Evolutionary conservation across 2,329 filamentous ascomycete species (phyloP).

Genomic region (Fonsecaea erecta): DNA sequence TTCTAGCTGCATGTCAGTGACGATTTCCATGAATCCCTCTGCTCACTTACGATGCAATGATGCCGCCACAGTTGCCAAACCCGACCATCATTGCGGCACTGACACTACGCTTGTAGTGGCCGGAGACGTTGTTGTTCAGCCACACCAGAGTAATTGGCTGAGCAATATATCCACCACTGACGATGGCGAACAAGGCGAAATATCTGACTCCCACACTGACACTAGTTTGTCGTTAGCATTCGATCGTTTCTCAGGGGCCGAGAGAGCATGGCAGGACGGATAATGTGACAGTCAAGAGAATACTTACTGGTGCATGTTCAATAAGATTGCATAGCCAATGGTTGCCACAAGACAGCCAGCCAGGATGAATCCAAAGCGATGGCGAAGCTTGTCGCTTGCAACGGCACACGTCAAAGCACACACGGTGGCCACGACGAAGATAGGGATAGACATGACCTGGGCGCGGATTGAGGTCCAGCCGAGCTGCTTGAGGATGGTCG

Average conservation of each 20-base stretch:
- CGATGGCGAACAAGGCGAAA: conserved; percentile 39
- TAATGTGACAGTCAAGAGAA: neutral
- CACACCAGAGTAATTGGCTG: conserved; percentile 40
- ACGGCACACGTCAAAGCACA: conserved; percentile 41
- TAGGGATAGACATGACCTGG: conserved; percentile 46
- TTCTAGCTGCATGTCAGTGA: conserved; percentile 30
- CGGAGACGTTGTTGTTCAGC: conserved; percentile 42
- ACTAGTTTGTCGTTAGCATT: neutral
- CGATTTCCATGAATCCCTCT: too few species aligned
- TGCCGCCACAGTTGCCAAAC: conserved; percentile 43
- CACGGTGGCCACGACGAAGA: conserved; percentile 42
- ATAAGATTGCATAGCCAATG: conserved; percentile 44
- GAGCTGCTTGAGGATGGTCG: conserved; percentile 44
- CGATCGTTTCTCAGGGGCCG: neutral
- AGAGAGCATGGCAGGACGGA: neutral
- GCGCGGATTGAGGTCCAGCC: conserved; percentile 42
- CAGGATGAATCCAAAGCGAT: conserved; percentile 46
- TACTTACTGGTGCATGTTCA: conserved; percentile 38
- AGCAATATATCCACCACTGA: conserved; percentile 42
- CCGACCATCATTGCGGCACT: conserved; percentile 41
- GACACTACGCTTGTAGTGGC: conserved; percentile 41
- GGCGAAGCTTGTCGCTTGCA: conserved; percentile 41
- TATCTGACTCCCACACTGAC: conserved; percentile 39
- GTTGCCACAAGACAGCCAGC: conserved; percentile 43
- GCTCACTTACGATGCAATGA: conserved; percentile 40